Evolutionary conservation across 257 asterid genomes (phyloP).

Genomic region (Paulownia fortunei): DNA sequence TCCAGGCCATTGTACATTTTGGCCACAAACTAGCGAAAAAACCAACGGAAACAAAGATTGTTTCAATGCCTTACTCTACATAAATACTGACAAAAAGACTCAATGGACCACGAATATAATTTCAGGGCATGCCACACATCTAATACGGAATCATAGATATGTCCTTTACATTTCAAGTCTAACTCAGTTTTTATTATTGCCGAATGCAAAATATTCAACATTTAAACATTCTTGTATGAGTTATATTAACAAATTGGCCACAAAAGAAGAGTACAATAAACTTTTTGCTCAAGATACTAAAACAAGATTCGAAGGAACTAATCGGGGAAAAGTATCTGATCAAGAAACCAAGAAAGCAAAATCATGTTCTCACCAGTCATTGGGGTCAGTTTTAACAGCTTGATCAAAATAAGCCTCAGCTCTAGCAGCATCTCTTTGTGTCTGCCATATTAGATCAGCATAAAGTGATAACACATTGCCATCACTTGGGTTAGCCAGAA

Average conservation of each 20-base stretch:
- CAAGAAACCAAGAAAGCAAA: slow-evolving; percentile 13
- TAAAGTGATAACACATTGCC: slow-evolving; percentile 78
- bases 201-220: not conserved
- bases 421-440: slow-evolving; percentile 66
- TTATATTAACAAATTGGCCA: not conserved
- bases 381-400: slow-evolving; percentile 79
- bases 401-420: slow-evolving; percentile 79
- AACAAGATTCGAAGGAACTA: slow-evolving; percentile 4
- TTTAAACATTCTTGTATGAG: not conserved
- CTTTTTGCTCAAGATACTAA: not conserved
- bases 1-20: not conserved
- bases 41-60: not conserved
- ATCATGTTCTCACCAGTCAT: slow-evolving; percentile 63
- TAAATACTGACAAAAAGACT: not conserved
- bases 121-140: slow-evolving; percentile 15
- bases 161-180: not conserved
- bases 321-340: slow-evolving; percentile 18
- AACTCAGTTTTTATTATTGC: not conserved
- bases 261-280: not conserved
- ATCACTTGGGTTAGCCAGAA: slow-evolving; percentile 69
- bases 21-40: slow-evolving; percentile 19
- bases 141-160: not conserved
- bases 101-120: slow-evolving; percentile 28
- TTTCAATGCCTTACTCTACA: slow-evolving; percentile 8
- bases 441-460: slow-evolving; percentile 88